Evolutionary conservation across 129 eudicot species (phyloP).

Genomic region (Ambrosia artemisiifolia): DNA sequence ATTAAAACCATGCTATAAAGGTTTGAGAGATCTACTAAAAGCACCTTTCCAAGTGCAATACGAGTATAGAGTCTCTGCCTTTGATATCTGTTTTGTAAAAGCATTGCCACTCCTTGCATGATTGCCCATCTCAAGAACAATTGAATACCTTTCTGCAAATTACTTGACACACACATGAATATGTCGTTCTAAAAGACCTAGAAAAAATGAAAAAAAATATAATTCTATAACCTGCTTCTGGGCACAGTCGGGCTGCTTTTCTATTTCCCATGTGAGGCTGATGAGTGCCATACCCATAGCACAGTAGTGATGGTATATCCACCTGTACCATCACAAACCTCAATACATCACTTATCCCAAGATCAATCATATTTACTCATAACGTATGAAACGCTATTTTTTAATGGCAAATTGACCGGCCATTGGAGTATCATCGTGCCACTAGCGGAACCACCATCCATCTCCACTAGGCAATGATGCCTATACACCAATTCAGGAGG

Average conservation of each 20-base stretch:
- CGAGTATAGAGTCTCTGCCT: conserved; percentile 95
- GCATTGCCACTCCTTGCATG: conserved; percentile 98
- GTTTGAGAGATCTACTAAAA: background rate
- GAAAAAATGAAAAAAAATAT: background rate
- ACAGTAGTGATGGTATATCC: conserved; percentile 97
- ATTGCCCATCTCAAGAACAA: conserved; percentile 89
- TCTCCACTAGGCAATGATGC: too few species aligned
- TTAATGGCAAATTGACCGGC: too few species aligned
- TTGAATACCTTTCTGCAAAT: conserved; percentile 75
- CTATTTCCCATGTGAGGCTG: conserved; percentile 97
- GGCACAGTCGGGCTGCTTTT: conserved; percentile 75
- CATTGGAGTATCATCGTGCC: too few species aligned
- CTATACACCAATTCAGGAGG: too few species aligned
- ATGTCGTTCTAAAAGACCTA: background rate
- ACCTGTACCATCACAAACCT: conserved; percentile 52
- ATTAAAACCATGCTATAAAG: conserved; percentile 2
- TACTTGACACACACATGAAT: conserved; percentile 20
- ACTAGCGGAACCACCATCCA: too few species aligned
- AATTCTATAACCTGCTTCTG: conserved; percentile 62
- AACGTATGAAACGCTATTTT: background rate
- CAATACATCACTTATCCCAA: conserved; percentile 1
- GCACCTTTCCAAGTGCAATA: conserved; percentile 94
- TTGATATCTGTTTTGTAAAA: conserved; percentile 92
- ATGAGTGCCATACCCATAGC: conserved; percentile 97
- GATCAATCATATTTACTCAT: conserved; percentile 11